Evolutionary conservation across 2,329 filamentous ascomycete genomes (phyloP).

Genomic region (Aspergillus fumigatus): DNA sequence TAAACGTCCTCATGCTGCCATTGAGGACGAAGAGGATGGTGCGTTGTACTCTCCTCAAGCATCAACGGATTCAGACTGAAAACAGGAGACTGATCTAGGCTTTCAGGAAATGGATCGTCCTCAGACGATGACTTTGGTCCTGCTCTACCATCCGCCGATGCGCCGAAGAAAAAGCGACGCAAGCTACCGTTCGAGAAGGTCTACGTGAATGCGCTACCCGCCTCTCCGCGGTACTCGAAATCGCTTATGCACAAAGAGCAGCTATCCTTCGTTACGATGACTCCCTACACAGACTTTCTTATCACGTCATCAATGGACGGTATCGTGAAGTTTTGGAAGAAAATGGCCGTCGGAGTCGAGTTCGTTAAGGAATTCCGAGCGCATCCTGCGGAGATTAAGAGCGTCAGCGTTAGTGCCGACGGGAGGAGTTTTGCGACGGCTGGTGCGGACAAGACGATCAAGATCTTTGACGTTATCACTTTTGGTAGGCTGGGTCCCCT

Average conservation of each 20-base stretch:
- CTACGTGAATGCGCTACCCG: slow-evolving; percentile 84
- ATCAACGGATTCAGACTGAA: neutral
- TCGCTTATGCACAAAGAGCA: slow-evolving; percentile 99
- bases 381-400: slow-evolving; percentile 77
- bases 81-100: slow-evolving; percentile 11
- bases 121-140: slow-evolving; percentile 87
- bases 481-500: slow-evolving; percentile 51
- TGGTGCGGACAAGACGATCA: slow-evolving; percentile 52
- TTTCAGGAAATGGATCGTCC: slow-evolving; percentile 53
- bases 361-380: slow-evolving; percentile 98
- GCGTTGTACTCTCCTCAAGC: slow-evolving; percentile 8
- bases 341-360: slow-evolving; percentile 81
- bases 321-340: slow-evolving; percentile 99
- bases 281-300: slow-evolving; percentile 87
- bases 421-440: slow-evolving; percentile 90
- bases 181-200: slow-evolving; percentile 92
- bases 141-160: slow-evolving; percentile 72
- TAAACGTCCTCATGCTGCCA: slow-evolving; percentile 56
- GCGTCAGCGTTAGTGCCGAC: slow-evolving; percentile 81
- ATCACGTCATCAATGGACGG: slow-evolving; percentile 92
- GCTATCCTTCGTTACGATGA: slow-evolving; percentile 79
- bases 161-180: slow-evolving; percentile 84
- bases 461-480: slow-evolving; percentile 65
- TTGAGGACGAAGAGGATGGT: slow-evolving; percentile 45
- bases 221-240: slow-evolving; percentile 78